phyloP scores from a whole-genome alignment of 2,329 filamentous ascomycete genomes.

The Diplocarpon rosae region DNA sequence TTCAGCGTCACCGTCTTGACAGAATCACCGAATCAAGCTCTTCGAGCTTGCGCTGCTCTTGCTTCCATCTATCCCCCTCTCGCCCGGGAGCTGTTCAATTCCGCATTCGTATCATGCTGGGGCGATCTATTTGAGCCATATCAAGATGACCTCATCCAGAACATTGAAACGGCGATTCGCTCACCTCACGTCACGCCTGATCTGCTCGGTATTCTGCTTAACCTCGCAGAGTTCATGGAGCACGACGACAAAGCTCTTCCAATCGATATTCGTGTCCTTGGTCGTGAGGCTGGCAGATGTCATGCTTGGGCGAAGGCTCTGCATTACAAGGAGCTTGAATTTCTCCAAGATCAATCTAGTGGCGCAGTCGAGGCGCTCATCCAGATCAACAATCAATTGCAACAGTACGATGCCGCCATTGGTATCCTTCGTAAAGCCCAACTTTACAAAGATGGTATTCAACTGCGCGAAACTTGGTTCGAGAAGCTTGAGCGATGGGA shows the following conservation, averaged over 20 bases:
- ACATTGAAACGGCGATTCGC: slow-evolving; percentile 90
- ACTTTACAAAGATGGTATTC: slow-evolving; percentile 83
- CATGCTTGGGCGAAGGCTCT: slow-evolving; percentile 97
- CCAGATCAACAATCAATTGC: slow-evolving; percentile 97
- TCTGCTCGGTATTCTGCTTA: slow-evolving; percentile 84
- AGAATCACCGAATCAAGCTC: slow-evolving; percentile 90
- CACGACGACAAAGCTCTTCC: slow-evolving; percentile 97
- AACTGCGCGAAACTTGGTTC: slow-evolving; percentile 96
- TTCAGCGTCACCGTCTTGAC: slow-evolving; percentile 93
- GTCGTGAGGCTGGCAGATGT: slow-evolving; percentile 89
- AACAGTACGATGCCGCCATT: slow-evolving; percentile 96
- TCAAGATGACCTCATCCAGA: slow-evolving; percentile 90
- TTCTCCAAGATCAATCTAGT: slow-evolving; percentile 92
- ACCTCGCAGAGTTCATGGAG: slow-evolving; percentile 98
- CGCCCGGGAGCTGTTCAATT: slow-evolving; percentile 92
- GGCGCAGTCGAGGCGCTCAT: slow-evolving; percentile 94
- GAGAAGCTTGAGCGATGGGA: slow-evolving; percentile 98
- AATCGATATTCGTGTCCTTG: slow-evolving; percentile 90
- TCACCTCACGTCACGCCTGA: slow-evolving; percentile 95
- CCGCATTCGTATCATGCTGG: slow-evolving; percentile 98
- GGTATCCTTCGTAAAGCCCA: slow-evolving; percentile 95
- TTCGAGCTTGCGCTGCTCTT: slow-evolving; percentile 84
- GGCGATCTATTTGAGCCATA: slow-evolving; percentile 95
- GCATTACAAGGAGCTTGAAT: slow-evolving; percentile 98
- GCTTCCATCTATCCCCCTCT: slow-evolving; percentile 87